Evolutionary conservation across 768 basidiomycete genomes (phyloP).

Genomic region (Cystobasidiopsis lactophilus): DNA sequence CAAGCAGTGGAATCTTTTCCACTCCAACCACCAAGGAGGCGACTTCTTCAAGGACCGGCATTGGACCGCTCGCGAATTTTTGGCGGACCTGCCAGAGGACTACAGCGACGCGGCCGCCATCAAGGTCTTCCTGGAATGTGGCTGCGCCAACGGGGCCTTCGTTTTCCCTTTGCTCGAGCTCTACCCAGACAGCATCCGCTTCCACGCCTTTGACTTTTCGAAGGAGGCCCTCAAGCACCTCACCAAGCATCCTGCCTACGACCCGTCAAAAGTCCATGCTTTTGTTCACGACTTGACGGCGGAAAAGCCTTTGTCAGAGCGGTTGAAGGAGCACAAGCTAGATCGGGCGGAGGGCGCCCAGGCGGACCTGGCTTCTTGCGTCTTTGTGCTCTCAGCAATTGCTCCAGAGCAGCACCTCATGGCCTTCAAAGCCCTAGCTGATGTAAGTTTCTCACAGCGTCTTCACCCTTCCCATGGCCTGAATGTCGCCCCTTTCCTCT

Average conservation of each 20-base stretch:
- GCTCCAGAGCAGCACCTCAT: not conserved
- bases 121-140: not conserved
- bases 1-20: not conserved
- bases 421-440: not conserved
- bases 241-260: not conserved
- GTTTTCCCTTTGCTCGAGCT: not conserved
- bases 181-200: not conserved
- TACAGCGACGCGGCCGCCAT: not conserved
- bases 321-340: not conserved
- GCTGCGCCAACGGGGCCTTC: not conserved
- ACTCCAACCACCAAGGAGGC: not conserved
- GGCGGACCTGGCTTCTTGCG: not conserved
- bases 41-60: constrained; percentile 1
- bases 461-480: not conserved
- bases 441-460: not conserved
- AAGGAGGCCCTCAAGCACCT: not conserved
- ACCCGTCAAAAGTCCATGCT: not conserved
- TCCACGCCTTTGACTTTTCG: not conserved
- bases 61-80: not conserved
- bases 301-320: not conserved
- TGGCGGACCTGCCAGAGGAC: not conserved
- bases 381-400: not conserved
- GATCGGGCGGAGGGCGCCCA: too few relatives aligned
- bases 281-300: constrained; percentile 1
- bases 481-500: not conserved